These are phyloP conservation scores for Escallonia rubra DNA, from an alignment of 129 eudicot genomes.

Conservation along the genomic window DNA sequence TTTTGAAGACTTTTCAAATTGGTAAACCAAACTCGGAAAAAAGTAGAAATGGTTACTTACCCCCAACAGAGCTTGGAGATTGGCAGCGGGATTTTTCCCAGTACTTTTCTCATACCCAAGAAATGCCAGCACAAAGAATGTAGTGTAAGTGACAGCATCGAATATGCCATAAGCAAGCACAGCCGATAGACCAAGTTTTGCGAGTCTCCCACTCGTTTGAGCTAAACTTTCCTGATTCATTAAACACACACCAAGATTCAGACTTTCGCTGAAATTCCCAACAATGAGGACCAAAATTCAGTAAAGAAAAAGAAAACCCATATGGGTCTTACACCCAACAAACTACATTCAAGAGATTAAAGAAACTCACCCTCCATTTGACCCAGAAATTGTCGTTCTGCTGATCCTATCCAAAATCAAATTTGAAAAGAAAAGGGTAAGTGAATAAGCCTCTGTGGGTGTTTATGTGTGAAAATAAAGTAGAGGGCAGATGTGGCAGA, in stretches of 20 bases:
- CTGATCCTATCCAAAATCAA: background rate
- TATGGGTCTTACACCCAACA: background rate
- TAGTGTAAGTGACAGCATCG: constrained; percentile 25
- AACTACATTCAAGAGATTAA: background rate
- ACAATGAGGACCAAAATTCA: background rate
- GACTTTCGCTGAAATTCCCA: background rate
- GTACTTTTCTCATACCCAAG: constrained; percentile 38
- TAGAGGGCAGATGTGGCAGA: background rate
- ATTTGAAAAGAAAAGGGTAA: background rate
- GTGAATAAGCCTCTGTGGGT: background rate
- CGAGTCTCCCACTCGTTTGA: constrained; percentile 27
- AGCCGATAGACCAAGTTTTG: constrained; percentile 33
- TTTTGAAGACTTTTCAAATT: too few relatives aligned
- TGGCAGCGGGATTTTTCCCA: constrained; percentile 38
- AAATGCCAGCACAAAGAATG: constrained; percentile 27
- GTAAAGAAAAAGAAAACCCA: background rate
- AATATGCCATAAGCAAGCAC: constrained; percentile 33
- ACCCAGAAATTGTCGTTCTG: constrained; percentile 9
- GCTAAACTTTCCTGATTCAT: constrained; percentile 23
- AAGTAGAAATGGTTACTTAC: background rate
- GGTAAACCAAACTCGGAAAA: too few relatives aligned
- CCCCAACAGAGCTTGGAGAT: constrained; percentile 32
- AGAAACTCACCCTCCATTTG: constrained; percentile 13
- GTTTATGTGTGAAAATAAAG: background rate
- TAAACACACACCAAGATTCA: background rate